Base-by-base conservation (phyloP, 169 alveolate genomes). In the Theileria orientalis region DNA sequence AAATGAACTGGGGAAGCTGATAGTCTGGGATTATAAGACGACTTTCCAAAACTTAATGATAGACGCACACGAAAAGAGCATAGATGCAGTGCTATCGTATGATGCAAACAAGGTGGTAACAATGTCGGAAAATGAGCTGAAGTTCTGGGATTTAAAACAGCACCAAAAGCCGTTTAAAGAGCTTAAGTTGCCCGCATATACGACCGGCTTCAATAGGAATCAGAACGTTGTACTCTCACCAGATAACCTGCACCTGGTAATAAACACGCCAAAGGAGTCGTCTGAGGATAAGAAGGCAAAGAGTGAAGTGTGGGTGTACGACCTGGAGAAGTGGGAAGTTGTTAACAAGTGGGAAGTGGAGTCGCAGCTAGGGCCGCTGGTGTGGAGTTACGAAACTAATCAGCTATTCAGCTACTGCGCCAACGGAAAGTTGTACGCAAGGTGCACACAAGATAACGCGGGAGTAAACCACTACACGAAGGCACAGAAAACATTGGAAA, bases 91-190 rank as follows among this genome's bases (percentile, higher is more conserved):
- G 44, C 33, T 51, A 0, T 46, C 88, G 13, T 41, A 23, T 11
- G 84, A 80, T 16, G 85, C 56, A n/a, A 35, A 19, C 41, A 47
- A 46, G 51, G 40, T 80, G 51, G 59, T 80, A 11, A 44, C 62
- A 11, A 67, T 76, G 9, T 23, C 71, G 52, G 47, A 80, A 33
- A 69, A 62, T 62, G 7, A 14, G 35, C 44, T 80, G 14, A 72
- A 70, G 35, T 69, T 80, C 16, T 80, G 88, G 88, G 88, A 80
- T 27, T 29, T 80, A 11, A 74, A 77, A 8, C 54, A 69, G 40
- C 35, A 47, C 32, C 69, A 68, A 63, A 56, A 14, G 21, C 47
- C 69, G 0, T 54, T 77, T 0, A 63, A 44, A 11, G 60, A 49
- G 7, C 60, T 49, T 16, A 49, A 49, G 19, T 9, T 49, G 25